Evolutionary conservation across 805 yeast genomes (phyloP), one percentile per base, ranked within the genome.

Genomic region (Danielozyma ontarioensis): DNA sequence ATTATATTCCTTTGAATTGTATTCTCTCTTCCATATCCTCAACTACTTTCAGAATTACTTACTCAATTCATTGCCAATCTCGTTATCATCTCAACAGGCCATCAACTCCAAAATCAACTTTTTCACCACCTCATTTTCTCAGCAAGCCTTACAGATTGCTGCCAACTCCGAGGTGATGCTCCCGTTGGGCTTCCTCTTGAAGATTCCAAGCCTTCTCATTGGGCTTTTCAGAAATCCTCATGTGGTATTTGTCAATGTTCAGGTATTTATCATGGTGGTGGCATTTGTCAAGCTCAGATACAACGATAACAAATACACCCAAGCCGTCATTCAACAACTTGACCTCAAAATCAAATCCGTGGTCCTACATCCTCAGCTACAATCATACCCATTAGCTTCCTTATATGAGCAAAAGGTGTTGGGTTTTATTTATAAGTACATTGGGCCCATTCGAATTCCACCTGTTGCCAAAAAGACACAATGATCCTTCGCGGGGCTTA

Each of bases 241-340:
- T 33, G 57, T 49, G 32, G 54, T 57, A n/a, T 36, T 61, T 1
- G 52, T 64, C 30, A 59, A 59, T 5, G 19, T 73, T 1, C 13
- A 62, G 2, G 62, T 76, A 1, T 50, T 57, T 18, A 51, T 39
- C 1, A 28, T 50, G 4, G 44, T 62, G 8, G 45, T 56, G 19
- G 59, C 50, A 5, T 65, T 65, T 29, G 41, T 59, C 35, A 63
- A 61, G 37, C 52, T 63, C 35, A 53, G 70, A 37, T 62, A 42
- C 42, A 60, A 57, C 35, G 41, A 47, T 8, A 62, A 55, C 36
- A 50, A 46, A 38, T 59, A 53, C 41, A 55, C 68, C 13, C 53
- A 52, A 36, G 39, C 58, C 6, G 55, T 79, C 6, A 54, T 78
- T 28, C 57, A 58, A 11, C 70, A 69, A 33, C 68, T 70, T 44